A percentile compares a stretch with the other conserved stretches of the same genome.
These are phyloP conservation scores for Pythium vanterpoolii DNA, from an alignment of 352 stramenopile species.

Conservation along the genomic window DNA sequence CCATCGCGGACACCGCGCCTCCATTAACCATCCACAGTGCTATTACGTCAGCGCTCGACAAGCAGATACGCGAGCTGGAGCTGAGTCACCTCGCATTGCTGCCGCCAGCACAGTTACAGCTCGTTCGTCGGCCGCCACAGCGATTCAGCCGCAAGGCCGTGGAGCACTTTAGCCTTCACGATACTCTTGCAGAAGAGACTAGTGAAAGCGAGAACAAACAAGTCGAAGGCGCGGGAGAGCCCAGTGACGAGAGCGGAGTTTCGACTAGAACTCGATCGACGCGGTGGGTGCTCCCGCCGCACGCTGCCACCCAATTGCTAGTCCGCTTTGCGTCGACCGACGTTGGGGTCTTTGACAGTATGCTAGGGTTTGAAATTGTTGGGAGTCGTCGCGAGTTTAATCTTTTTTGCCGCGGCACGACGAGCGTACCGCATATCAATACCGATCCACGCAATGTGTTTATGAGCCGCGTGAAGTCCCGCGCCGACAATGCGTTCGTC, in stretches of 20 bases:
- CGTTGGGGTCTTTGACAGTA: constrained; percentile 79
- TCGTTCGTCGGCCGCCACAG: constrained; percentile 67
- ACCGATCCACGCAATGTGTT: constrained; percentile 93
- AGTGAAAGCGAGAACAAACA: neutral
- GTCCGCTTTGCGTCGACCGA: constrained; percentile 81
- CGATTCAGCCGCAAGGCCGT: constrained; percentile 60
- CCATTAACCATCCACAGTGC: constrained; percentile 55
- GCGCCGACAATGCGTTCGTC: constrained; percentile 58
- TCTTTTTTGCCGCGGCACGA: constrained; percentile 78
- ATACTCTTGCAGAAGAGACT: neutral
- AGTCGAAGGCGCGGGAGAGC: neutral
- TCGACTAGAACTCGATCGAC: constrained; percentile 16
- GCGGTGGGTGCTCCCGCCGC: constrained; percentile 83
- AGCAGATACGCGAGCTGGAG: constrained; percentile 61
- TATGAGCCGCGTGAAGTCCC: constrained; percentile 90
- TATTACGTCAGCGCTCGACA: constrained; percentile 55
- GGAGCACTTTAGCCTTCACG: constrained; percentile 53
- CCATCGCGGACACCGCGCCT: constrained; percentile 39
- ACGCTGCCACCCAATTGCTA: constrained; percentile 49
- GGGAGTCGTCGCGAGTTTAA: constrained; percentile 80
- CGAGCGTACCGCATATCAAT: constrained; percentile 91
- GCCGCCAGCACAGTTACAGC: constrained; percentile 58
- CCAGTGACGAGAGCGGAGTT: neutral
- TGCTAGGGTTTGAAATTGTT: constrained; percentile 90
- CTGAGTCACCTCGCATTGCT: constrained; percentile 60